Conservation (phyloP, 805 yeast species). For the Hermanozyma aechmeae region DNA sequence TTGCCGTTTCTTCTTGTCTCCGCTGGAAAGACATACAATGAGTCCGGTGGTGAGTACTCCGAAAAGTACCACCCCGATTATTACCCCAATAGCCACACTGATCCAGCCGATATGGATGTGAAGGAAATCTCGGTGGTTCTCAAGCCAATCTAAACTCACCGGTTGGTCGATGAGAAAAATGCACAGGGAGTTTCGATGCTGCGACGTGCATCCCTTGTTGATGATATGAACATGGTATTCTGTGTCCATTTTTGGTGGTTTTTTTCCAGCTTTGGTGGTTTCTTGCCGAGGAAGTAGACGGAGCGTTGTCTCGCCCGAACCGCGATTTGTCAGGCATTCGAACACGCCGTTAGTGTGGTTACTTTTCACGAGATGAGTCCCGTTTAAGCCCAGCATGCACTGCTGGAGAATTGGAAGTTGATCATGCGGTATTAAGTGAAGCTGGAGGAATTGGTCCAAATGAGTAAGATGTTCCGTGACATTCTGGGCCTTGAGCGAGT, state of each 20-base stretch:
- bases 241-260: no score
- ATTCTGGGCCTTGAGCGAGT: slow-evolving; percentile 44
- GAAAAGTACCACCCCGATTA: slow-evolving; percentile 46
- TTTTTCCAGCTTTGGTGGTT: no score
- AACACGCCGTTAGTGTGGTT: slow-evolving; percentile 6
- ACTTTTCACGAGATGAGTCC: not conserved
- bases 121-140: slow-evolving; percentile 33
- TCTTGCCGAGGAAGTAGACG: no score
- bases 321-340: slow-evolving; percentile 5
- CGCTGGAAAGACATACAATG: not conserved
- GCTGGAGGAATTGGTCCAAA: slow-evolving; percentile 45
- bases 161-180: slow-evolving; percentile 62
- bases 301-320: slow-evolving; percentile 8
- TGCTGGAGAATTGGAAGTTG: slow-evolving; percentile 36
- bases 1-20: not conserved
- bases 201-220: no score
- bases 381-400: no score
- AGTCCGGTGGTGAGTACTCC: slow-evolving; percentile 6
- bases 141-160: slow-evolving; percentile 55
- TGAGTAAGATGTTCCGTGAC: slow-evolving; percentile 33
- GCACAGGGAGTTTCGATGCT: slow-evolving; percentile 32
- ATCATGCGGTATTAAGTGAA: slow-evolving; percentile 62
- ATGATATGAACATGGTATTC: no score
- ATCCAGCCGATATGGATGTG: slow-evolving; percentile 58
- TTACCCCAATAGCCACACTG: slow-evolving; percentile 59